Conservation (phyloP, 768 basidiomycete genomes). For the Termitomyces titanicus region DNA sequence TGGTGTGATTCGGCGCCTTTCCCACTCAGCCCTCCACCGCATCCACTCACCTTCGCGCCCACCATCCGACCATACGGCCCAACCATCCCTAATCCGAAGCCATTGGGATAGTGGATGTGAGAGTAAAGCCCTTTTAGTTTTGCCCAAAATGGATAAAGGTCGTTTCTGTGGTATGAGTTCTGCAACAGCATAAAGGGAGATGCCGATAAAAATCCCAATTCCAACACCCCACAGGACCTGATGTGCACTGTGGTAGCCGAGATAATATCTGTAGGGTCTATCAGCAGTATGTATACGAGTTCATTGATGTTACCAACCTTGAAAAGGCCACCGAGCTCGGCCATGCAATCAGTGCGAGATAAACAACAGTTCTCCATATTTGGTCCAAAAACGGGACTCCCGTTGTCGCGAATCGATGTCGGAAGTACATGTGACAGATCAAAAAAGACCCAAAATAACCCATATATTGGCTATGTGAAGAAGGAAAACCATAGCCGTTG, state of each 20-base stretch:
- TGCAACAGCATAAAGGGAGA: conserved; percentile 47
- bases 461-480: conserved; percentile 90
- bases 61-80: conserved; percentile 79
- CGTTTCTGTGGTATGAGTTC: conserved; percentile 54
- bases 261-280: conserved; percentile 46
- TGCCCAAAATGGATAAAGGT: conserved; percentile 54
- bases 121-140: conserved; percentile 45
- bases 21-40: conserved; percentile 60
- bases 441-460: conserved; percentile 81
- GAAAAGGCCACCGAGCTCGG: conserved; percentile 73
- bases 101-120: conserved; percentile 55
- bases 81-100: conserved; percentile 76
- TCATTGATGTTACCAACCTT: conserved; percentile 39
- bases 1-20: conserved; percentile 24
- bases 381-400: conserved; percentile 49
- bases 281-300: background rate
- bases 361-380: conserved; percentile 44
- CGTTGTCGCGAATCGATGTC: conserved; percentile 59
- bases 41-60: conserved; percentile 71
- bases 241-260: conserved; percentile 69
- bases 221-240: conserved; percentile 75
- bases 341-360: conserved; percentile 51
- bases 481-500: conserved; percentile 82
- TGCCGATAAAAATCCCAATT: conserved; percentile 58
- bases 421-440: conserved; percentile 66